These are phyloP conservation scores for Phytophthora tentaculata DNA, from an alignment of 352 stramenopile species.

Conservation along the genomic window DNA sequence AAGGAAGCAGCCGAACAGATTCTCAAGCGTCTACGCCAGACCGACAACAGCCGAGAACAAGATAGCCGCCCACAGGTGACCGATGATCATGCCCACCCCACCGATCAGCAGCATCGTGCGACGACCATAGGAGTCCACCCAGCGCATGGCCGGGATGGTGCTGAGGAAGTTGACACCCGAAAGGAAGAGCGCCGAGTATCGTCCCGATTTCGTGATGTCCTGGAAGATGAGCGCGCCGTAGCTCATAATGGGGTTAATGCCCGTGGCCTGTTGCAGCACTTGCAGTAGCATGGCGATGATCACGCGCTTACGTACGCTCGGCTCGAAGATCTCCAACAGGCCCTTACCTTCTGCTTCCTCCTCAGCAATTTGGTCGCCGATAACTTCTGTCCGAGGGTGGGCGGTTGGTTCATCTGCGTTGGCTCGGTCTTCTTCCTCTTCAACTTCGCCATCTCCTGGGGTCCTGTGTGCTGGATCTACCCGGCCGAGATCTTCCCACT, in stretches of 20 bases:
- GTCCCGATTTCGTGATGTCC: slow-evolving; percentile 43
- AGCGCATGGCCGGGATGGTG: no score
- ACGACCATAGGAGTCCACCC: slow-evolving; percentile 50
- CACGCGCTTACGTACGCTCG: slow-evolving; percentile 37
- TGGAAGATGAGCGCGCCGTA: no score
- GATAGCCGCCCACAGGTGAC: no score
- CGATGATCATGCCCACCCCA: no score
- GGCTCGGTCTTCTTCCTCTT: no score
- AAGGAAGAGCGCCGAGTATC: slow-evolving; percentile 50
- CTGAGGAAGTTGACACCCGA: slow-evolving; percentile 56
- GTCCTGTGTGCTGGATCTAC: no score
- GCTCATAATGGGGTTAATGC: slow-evolving; percentile 59
- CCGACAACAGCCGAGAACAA: no score
- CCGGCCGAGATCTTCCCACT: no score
- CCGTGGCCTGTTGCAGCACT: slow-evolving; percentile 54
- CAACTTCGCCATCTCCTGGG: no score
- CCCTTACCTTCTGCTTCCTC: slow-evolving; percentile 34
- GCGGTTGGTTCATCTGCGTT: no score
- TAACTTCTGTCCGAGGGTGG: slow-evolving; percentile 24
- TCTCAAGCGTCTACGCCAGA: slow-evolving; percentile 46
- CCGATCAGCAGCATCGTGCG: no score
- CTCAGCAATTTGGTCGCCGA: slow-evolving; percentile 50
- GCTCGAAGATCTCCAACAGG: slow-evolving; percentile 46
- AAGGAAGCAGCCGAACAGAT: slow-evolving; percentile 37
- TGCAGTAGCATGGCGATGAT: slow-evolving; percentile 54